Base-by-base conservation (phyloP, 345 rosid species). In the Geranium rotundifolium region DNA sequence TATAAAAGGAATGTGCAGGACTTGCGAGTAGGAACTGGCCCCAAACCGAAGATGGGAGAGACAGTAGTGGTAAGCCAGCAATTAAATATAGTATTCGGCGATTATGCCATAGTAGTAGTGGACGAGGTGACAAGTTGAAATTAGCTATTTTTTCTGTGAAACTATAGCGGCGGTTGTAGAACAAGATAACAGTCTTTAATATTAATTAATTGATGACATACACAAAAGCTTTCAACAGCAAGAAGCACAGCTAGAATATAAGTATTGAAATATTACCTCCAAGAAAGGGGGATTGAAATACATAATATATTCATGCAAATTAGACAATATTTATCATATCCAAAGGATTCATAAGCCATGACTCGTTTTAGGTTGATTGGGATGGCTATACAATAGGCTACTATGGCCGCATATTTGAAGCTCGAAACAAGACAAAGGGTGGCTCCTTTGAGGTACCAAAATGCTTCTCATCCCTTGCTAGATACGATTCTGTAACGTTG, bases 341-440 rank as follows among this genome's bases (percentile, higher is more conserved):
- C 67, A 30, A 57, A 29, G 57, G 63, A 63, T 30, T 57, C 10
- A 15, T 66, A 64, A 65, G 52, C 62, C 55, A 54, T 31, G 14
- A 60, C 57, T 65, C 29, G 18, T 63, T 65, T 70, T 64, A 91
- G 98, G 86, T 91, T 81, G 96, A 91, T 73, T 89, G 98, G 98
- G 98, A 87, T 58, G 98, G 96, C 30, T 91, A 85, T 80, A 87
- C 98, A 60, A 91, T 91, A 64, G 98, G 98, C 56, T 91, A 91
- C 79, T 89, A 91, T 73, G 98, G 98, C 60, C 98, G 98, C 66
- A 91, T 91, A 63, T 91, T 91, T 80, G 98, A 91, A 85, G 98
- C 98, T 74, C 90, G 98, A 71, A 91, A 91, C 79, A 91, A 84
- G 79, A 85, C 95, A 56, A 89, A 89, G 73, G 98, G 98, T 0